Percentiles rank a stretch among this genome's conserved stretches.
phyloP scores from a whole-genome alignment of 495 filamentous ascomycete genomes.

The Penicillium longicatenatum region DNA sequence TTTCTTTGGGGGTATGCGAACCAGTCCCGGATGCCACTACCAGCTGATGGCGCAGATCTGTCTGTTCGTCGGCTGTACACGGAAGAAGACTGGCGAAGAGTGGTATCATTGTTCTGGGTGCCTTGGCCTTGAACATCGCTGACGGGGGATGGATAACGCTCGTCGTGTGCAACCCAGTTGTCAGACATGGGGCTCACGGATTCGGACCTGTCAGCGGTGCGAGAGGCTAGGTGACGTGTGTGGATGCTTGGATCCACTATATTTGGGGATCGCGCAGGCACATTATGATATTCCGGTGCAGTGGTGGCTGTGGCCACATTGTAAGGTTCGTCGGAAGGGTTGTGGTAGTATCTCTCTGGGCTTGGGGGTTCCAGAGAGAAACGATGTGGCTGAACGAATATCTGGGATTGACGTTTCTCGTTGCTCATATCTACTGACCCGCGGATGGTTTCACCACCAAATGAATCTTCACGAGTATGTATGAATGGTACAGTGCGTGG shows the following conservation, averaged over 20 bases:
- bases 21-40: conserved; percentile 43
- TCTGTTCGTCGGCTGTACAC: conserved; percentile 45
- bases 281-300: conserved; percentile 30
- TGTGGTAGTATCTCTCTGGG: conserved; percentile 31
- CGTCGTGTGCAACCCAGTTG: conserved; percentile 65
- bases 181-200: conserved; percentile 49
- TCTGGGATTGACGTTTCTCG: conserved; percentile 26
- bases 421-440: conserved; percentile 29
- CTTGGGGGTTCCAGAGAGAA: conserved; percentile 42
- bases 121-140: conserved; percentile 32
- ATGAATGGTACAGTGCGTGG: conserved; percentile 72
- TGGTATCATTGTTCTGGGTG: conserved; percentile 14
- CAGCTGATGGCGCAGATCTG: conserved; percentile 36
- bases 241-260: conserved; percentile 20
- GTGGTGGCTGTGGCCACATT: conserved; percentile 31
- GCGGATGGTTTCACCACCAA: conserved; percentile 35
- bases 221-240: conserved; percentile 26
- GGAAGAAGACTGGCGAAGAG: conserved; percentile 44
- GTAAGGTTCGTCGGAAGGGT: conserved; percentile 25
- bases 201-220: conserved; percentile 32
- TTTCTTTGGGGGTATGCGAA: conserved; percentile 36
- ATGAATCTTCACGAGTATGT: conserved; percentile 67
- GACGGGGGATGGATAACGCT: conserved; percentile 49
- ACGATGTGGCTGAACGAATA: conserved; percentile 23
- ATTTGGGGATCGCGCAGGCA: conserved; percentile 21